phyloP scores from a whole-genome alignment of 2,329 filamentous ascomycete genomes.

The Ceratocystis colombiana region DNA sequence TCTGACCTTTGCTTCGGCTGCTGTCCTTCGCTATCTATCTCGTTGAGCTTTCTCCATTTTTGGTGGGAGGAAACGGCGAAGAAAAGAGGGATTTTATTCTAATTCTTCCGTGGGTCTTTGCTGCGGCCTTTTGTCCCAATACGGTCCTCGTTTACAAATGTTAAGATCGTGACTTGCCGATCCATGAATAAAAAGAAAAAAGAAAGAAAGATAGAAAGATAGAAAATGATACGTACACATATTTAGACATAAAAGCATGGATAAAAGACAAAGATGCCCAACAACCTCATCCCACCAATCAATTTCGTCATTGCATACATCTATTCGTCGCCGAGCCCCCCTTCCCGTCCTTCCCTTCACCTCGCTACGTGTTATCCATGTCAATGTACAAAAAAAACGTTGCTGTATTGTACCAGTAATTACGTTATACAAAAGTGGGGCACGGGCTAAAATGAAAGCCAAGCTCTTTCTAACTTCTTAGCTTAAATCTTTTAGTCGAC shows the following conservation, averaged over 20 bases:
- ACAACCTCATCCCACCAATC: too few relatives aligned
- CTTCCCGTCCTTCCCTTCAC: not conserved
- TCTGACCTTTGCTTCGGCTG: not conserved
- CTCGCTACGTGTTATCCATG: not conserved
- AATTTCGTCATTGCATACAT: too few relatives aligned
- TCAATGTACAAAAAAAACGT: not conserved
- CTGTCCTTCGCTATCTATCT: not conserved
- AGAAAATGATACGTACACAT: not conserved
- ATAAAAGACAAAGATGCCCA: too few relatives aligned
- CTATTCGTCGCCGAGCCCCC: too few relatives aligned
- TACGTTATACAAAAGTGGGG: slow-evolving; percentile 8
- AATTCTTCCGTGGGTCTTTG: not conserved
- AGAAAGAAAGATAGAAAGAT: not conserved
- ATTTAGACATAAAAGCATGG: too few relatives aligned
- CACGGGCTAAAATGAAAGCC: not conserved
- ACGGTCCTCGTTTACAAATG: not conserved
- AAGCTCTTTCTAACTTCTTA: slow-evolving; percentile 5
- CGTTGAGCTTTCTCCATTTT: not conserved
- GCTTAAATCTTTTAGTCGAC: not conserved
- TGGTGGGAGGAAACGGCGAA: not conserved
- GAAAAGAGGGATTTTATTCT: not conserved
- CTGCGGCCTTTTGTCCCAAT: not conserved
- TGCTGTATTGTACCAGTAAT: not conserved
- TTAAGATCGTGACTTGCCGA: slow-evolving; percentile 5
- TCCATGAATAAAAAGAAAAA: not conserved